phyloP scores from a whole-genome alignment of 768 basidiomycete genomes.

The Grammothele lineata region DNA sequence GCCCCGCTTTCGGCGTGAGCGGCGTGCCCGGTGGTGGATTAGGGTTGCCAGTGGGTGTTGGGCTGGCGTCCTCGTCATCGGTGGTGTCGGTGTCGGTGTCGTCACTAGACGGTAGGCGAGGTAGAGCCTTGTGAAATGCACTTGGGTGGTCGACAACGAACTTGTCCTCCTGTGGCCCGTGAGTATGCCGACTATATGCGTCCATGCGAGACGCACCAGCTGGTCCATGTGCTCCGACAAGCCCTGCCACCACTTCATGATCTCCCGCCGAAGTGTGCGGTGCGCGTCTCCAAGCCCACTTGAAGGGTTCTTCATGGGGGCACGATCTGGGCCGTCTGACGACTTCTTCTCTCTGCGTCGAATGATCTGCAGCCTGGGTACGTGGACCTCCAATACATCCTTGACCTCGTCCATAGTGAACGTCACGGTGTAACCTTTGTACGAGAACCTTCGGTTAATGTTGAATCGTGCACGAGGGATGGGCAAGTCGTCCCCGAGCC shows the following conservation, averaged over 20 bases:
- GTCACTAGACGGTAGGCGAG: conserved; percentile 55
- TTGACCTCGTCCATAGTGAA: conserved; percentile 44
- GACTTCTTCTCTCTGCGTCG: conserved; percentile 23
- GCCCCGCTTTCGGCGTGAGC: conserved; percentile 10
- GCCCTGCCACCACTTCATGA: conserved; percentile 63
- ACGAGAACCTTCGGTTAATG: conserved; percentile 38
- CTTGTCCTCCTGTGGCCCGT: conserved; percentile 38
- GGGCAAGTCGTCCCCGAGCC: conserved; percentile 19
- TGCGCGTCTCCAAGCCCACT: conserved; percentile 34
- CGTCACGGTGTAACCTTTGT: conserved; percentile 34
- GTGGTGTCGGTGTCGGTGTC: conserved; percentile 44
- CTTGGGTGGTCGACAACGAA: conserved; percentile 21
- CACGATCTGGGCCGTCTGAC: conserved; percentile 3
- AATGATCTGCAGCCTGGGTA: conserved; percentile 57
- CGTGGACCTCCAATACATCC: conserved; percentile 57
- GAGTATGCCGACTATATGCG: not conserved
- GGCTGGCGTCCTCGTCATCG: conserved; percentile 14
- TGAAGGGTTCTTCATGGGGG: conserved; percentile 1
- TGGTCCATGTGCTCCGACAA: conserved; percentile 57
- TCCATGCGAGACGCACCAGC: conserved; percentile 38
- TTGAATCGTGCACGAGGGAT: conserved; percentile 31
- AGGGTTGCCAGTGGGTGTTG: conserved; percentile 21
- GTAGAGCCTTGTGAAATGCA: conserved; percentile 44
- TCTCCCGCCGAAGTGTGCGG: conserved; percentile 51
- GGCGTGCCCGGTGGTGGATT: conserved; percentile 20